Base-by-base conservation (phyloP, 805 yeast species). In the Candida multigemmis region DNA sequence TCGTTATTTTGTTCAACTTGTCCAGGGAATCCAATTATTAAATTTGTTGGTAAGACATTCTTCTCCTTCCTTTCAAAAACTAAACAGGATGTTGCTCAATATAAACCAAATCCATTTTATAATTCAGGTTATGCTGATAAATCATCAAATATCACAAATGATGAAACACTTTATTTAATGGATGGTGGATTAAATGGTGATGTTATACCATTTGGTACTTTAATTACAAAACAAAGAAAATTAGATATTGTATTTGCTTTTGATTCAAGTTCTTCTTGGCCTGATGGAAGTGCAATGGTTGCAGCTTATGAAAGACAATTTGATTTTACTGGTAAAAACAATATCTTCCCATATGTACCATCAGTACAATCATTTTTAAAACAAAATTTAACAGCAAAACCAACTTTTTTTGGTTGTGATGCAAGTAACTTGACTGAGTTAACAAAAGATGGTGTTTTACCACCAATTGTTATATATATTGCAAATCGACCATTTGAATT, bases 161-260 rank as follows among this genome's bases (percentile, higher is more conserved):
- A 44, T 22, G 53, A 52, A 21, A 52, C 60, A 2, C 47, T 59
- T 25, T 51, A 44, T 33, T 44, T 60, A 28, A 46, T 56, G 24
- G 66, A 60, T 30, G 66, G 66, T 4, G 66, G 66, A 3, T 35
- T 56, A 16, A 62, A 50, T 0, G 59, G 60, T 6, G 63, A 59
- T 32, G 34, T 45, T 3, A 37, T 59, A 8, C 62, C 64, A 3
- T 42, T 58, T 28, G 44, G 58, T 5, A 43, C 57, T 1, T 26
- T 60, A 14, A 40, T 50, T 32, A 50, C 51, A 4, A 53, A 44
- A n/a, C 51, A 53, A 22, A 41, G 66, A 31, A 42, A 40, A 13
- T 34, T 59, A 30, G 66, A 60, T 30, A 44, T 50, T 4, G 55
- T 56, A 4, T 46, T 60, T 40, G 58, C 66, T 0, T 52, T 55